Conservation (phyloP, 169 alveolate genomes). For the Plasmodium chabaudi region DNA sequence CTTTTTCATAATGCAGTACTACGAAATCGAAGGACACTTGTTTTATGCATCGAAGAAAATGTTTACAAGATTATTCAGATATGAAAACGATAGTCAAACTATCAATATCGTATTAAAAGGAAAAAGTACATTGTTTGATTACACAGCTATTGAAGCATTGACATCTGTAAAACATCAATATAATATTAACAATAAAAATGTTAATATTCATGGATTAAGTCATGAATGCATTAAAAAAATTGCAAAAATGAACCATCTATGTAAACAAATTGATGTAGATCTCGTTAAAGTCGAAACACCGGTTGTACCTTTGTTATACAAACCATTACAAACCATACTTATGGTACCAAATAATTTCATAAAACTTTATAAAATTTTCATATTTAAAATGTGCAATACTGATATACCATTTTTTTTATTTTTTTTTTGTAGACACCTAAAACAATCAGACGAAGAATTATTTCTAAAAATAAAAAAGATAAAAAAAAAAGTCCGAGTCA, state of each 20-base stretch:
- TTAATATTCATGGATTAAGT: conserved; percentile 84
- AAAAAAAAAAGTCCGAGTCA: conserved; percentile 13
- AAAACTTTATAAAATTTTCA: not conserved
- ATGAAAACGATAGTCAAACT: conserved; percentile 87
- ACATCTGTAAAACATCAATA: conserved; percentile 81
- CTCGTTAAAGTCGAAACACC: conserved; percentile 87
- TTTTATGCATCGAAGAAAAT: conserved; percentile 86
- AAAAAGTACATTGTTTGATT: conserved; percentile 86
- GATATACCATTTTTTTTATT: not conserved
- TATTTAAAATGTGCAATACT: not conserved
- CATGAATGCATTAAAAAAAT: conserved; percentile 89
- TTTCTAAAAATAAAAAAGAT: conserved; percentile 47
- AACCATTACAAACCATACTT: conserved; percentile 46
- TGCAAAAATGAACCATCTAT: conserved; percentile 88
- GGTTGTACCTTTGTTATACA: conserved; percentile 83
- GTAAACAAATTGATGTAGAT: conserved; percentile 87
- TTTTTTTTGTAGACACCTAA: conserved; percentile 26
- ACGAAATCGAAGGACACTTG: conserved; percentile 88
- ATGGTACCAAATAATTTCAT: conserved; percentile 9
- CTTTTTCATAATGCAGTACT: conserved; percentile 60
- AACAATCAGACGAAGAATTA: conserved; percentile 68
- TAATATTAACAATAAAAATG: conserved; percentile 27
- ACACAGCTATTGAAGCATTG: conserved; percentile 88
- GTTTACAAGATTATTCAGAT: conserved; percentile 85
- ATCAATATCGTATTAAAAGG: conserved; percentile 84